Conservation (phyloP, 1,139 yeast genomes). For the Taiozyma sp. region DNA sequence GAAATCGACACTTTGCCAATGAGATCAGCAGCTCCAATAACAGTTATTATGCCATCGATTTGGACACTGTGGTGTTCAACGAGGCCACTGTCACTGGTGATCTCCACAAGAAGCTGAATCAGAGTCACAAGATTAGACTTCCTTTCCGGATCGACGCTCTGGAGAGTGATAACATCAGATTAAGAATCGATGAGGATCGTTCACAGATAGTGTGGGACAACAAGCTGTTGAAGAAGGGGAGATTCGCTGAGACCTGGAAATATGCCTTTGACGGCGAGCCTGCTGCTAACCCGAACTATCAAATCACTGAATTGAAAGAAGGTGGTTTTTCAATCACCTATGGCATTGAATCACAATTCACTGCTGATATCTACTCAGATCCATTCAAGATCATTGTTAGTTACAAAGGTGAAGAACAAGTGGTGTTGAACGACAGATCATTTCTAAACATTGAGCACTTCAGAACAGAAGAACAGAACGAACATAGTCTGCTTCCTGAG, state of each 20-base stretch:
- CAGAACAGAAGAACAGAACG: slow-evolving; percentile 41
- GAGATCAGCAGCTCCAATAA: slow-evolving; percentile 33
- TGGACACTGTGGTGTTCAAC: slow-evolving; percentile 31
- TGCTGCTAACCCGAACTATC: slow-evolving; percentile 3
- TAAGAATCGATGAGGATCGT: slow-evolving; percentile 62
- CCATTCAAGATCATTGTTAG: slow-evolving; percentile 53
- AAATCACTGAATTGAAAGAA: slow-evolving; percentile 15
- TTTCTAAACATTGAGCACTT: slow-evolving; percentile 79
- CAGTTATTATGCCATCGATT: slow-evolving; percentile 53
- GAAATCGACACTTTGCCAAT: slow-evolving; percentile 72
- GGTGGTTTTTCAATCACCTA: slow-evolving; percentile 32
- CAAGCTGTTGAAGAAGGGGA: slow-evolving; percentile 29
- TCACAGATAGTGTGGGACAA: slow-evolving; percentile 30
- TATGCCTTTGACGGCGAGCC: slow-evolving; percentile 50
- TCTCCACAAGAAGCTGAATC: slow-evolving; percentile 36
- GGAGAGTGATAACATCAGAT: slow-evolving; percentile 50
- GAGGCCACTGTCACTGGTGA: slow-evolving; percentile 37
- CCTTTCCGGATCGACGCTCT: slow-evolving; percentile 57
- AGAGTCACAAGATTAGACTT: slow-evolving; percentile 26
- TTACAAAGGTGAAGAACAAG: slow-evolving; percentile 39
- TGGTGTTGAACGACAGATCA: slow-evolving; percentile 63
- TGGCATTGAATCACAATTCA: slow-evolving; percentile 36
- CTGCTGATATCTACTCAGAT: slow-evolving; percentile 36
- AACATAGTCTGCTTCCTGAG: slow-evolving; percentile 41
- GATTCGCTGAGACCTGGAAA: slow-evolving; percentile 57